These are phyloP conservation scores for Colletotrichum musicola DNA, from an alignment of 2,329 filamentous ascomycete species.

Conservation along the genomic window DNA sequence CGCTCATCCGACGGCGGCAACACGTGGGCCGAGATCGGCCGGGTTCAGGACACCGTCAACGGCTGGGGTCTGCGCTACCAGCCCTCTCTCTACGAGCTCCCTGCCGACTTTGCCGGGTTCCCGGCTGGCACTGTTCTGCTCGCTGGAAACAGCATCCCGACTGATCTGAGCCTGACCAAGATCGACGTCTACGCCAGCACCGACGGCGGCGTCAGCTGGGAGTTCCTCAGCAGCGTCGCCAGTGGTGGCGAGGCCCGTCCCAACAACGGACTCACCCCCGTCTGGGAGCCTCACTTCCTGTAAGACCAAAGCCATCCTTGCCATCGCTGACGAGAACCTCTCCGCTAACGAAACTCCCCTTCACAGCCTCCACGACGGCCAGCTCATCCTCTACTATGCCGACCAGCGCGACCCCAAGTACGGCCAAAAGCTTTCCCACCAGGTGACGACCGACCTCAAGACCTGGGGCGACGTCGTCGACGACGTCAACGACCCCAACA, in stretches of 20 bases:
- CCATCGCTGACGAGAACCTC: no score
- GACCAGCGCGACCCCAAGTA: slow-evolving; percentile 76
- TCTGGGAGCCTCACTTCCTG: slow-evolving; percentile 80
- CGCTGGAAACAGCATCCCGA: slow-evolving; percentile 71
- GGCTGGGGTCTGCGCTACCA: slow-evolving; percentile 77
- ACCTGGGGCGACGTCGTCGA: slow-evolving; percentile 68
- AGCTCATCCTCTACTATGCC: slow-evolving; percentile 77
- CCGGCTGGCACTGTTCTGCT: slow-evolving; percentile 73
- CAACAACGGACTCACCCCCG: slow-evolving; percentile 74
- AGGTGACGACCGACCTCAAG: slow-evolving; percentile 68
- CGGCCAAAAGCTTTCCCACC: slow-evolving; percentile 78
- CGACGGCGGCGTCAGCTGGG: slow-evolving; percentile 73
- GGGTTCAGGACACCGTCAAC: slow-evolving; percentile 73
- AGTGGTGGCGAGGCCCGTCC: slow-evolving; percentile 71
- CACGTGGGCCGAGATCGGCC: slow-evolving; percentile 74
- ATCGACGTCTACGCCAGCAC: slow-evolving; percentile 77
- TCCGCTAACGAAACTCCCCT: background rate
- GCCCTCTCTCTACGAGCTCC: slow-evolving; percentile 75
- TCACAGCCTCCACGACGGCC: slow-evolving; percentile 64
- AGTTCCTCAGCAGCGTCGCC: slow-evolving; percentile 75
- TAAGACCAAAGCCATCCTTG: slow-evolving; percentile 35
- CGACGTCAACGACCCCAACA: slow-evolving; percentile 70
- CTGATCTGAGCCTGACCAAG: slow-evolving; percentile 71
- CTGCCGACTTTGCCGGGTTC: slow-evolving; percentile 68
- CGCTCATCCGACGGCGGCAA: slow-evolving; percentile 64